Conservation (phyloP, 1,284 basidiomycete genomes). For the Leccinum brunneo-olivaceum region DNA sequence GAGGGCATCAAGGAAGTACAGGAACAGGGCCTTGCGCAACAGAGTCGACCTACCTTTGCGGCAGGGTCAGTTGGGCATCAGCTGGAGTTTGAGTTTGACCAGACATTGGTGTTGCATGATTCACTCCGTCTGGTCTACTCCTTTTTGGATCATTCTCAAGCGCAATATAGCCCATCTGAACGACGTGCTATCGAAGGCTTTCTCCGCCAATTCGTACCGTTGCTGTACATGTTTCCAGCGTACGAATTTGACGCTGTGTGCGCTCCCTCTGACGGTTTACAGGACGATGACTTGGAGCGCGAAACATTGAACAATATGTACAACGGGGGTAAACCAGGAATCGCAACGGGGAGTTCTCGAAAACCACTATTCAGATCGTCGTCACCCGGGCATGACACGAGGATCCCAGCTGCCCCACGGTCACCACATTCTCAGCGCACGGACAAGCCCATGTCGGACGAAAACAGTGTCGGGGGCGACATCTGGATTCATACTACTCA, state of each 20-base stretch:
- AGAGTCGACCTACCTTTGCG: constrained; percentile 32
- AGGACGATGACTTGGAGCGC: constrained; percentile 42
- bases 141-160: constrained; percentile 82
- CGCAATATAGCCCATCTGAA: constrained; percentile 71
- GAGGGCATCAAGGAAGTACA: constrained; percentile 75
- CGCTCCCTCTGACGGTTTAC: constrained; percentile 47
- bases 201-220: constrained; percentile 79
- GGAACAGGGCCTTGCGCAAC: constrained; percentile 40
- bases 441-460: constrained; percentile 26
- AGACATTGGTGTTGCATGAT: constrained; percentile 81
- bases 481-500: constrained; percentile 54
- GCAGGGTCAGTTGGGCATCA: constrained; percentile 60
- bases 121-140: constrained; percentile 85
- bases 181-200: constrained; percentile 82
- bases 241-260: constrained; percentile 76
- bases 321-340: constrained; percentile 41
- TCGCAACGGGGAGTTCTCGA: constrained; percentile 62
- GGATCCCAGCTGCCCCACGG: constrained; percentile 9
- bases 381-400: constrained; percentile 22
- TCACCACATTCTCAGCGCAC: constrained; percentile 33
- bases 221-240: constrained; percentile 71
- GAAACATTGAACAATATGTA: constrained; percentile 42
- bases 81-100: constrained; percentile 75
- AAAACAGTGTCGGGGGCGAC: constrained; percentile 36
- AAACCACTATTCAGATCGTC: constrained; percentile 73